Evolutionary conservation across 176 grass and related monocot species (phyloP).

Genomic region (Hyparrhenia diplandra): DNA sequence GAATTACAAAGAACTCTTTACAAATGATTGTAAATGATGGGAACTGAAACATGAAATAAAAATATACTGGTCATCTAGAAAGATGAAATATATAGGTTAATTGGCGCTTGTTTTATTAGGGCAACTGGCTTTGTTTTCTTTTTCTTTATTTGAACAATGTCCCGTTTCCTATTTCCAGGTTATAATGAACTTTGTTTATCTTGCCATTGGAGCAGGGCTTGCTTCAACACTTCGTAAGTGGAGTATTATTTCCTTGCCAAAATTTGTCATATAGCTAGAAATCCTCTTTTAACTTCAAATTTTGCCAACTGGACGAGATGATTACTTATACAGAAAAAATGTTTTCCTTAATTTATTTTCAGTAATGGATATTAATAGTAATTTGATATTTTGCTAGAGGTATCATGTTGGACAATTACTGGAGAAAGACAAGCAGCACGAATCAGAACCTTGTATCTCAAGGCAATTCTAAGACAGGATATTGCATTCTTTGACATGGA

Average conservation of each 20-base stretch:
- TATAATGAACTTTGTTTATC: constrained; percentile 70
- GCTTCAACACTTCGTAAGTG: constrained; percentile 60
- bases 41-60: background rate
- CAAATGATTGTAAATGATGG: background rate
- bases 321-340: background rate
- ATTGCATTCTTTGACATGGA: constrained; percentile 46
- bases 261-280: background rate
- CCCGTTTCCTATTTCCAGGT: constrained; percentile 36
- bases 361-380: background rate
- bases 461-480: constrained; percentile 39
- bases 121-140: background rate
- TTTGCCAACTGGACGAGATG: background rate
- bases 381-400: constrained; percentile 35
- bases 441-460: constrained; percentile 39
- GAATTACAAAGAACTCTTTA: background rate
- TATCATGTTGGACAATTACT: constrained; percentile 47
- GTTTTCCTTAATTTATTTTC: background rate
- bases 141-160: background rate
- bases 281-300: background rate
- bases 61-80: background rate
- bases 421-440: constrained; percentile 43
- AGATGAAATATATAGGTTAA: background rate
- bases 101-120: background rate
- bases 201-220: constrained; percentile 62
- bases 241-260: background rate